Conservation (phyloP, 225 moss, liverwort and hornwort genomes). For the Neckera pumila region DNA sequence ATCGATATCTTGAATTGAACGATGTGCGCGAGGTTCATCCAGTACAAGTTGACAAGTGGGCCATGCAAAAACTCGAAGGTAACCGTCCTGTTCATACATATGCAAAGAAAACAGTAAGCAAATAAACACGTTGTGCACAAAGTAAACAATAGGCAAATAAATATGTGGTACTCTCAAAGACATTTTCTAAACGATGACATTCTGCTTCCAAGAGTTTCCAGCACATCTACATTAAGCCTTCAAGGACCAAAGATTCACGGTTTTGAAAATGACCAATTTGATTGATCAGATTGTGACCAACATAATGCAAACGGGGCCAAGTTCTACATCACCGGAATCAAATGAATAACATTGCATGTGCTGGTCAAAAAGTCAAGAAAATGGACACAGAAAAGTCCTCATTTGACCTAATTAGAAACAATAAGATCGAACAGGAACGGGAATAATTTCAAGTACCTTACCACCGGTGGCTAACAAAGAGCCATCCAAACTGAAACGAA, state of each 20-base stretch:
- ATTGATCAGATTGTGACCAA: not conserved
- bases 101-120: not conserved
- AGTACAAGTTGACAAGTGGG: constrained; percentile 53
- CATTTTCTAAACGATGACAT: not conserved
- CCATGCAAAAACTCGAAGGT: constrained; percentile 81
- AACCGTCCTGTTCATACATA: constrained; percentile 50
- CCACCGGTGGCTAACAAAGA: constrained; percentile 73
- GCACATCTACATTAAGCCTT: not conserved
- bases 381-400: not conserved
- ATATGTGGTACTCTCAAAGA: not conserved
- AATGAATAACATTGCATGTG: not conserved
- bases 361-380: not conserved
- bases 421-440: not conserved
- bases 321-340: not conserved
- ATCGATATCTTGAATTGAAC: constrained; percentile 70
- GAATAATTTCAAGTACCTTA: constrained; percentile 27
- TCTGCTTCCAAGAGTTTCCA: not conserved
- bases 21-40: constrained; percentile 49
- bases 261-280: not conserved
- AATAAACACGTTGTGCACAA: no score
- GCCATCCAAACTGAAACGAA: constrained; percentile 70
- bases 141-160: not conserved
- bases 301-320: not conserved
- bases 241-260: not conserved
- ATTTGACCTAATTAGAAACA: not conserved